These are phyloP conservation scores for Jimgerdemannia flammicorona DNA, from an alignment of 192 early-diverging fungal species.

Conservation along the genomic window DNA sequence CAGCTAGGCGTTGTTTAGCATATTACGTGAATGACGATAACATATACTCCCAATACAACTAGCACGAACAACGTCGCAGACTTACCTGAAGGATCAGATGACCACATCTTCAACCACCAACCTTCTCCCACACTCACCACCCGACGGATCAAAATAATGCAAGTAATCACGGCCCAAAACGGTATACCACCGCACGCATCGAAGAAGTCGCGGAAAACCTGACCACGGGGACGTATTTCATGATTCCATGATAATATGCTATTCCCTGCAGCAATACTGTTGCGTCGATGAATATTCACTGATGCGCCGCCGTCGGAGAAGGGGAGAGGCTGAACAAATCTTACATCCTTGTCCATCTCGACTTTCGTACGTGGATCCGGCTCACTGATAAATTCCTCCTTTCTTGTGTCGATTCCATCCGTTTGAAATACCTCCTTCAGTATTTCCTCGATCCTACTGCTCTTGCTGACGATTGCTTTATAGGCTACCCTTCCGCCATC, in stretches of 20 bases:
- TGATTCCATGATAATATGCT: conserved; percentile 15
- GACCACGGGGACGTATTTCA: conserved; percentile 65
- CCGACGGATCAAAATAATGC: conserved; percentile 31
- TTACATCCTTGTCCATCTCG: too few species aligned
- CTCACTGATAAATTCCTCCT: too few species aligned
- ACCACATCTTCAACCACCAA: conserved; percentile 40
- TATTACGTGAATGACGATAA: too few species aligned
- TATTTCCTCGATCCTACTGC: conserved; percentile 27
- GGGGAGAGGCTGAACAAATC: too few species aligned
- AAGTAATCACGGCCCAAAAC: conserved; percentile 50
- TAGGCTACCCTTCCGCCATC: conserved; percentile 41
- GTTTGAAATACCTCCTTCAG: conserved; percentile 28
- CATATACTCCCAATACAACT: too few species aligned
- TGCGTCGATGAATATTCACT: too few species aligned
- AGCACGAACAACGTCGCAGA: too few species aligned
- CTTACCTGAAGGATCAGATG: too few species aligned
- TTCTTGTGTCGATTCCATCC: conserved; percentile 23
- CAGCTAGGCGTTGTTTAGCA: too few species aligned
- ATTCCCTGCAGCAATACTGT: too few species aligned
- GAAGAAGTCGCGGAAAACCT: conserved; percentile 72
- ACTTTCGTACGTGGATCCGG: too few species aligned
- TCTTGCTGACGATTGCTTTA: conserved; percentile 16
- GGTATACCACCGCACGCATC: conserved; percentile 45
- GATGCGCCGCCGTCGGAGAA: too few species aligned
- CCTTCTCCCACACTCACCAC: conserved; percentile 29